These are phyloP conservation scores for Aegilops speltoides DNA, from an alignment of 176 grass and related monocot species.

Conservation along the genomic window DNA sequence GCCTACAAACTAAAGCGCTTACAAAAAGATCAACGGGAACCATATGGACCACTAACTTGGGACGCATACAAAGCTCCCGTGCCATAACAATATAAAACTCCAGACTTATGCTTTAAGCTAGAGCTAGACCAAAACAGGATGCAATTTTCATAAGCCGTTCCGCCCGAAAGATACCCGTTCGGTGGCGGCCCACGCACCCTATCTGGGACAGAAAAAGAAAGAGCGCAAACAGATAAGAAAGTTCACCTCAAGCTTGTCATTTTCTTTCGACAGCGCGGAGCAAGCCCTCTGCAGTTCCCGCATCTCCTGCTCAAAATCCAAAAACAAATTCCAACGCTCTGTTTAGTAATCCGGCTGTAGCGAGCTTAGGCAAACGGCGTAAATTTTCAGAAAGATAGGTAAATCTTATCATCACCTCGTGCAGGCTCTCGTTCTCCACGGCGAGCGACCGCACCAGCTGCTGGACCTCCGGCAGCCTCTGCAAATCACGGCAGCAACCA, in stretches of 20 bases:
- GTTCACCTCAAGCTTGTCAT: slow-evolving; percentile 55
- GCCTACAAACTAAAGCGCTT: slow-evolving; percentile 34
- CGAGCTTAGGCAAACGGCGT: neutral
- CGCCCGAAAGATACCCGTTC: slow-evolving; percentile 13
- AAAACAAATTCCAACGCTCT: neutral
- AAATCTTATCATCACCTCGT: slow-evolving; percentile 28
- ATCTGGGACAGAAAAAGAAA: slow-evolving; percentile 22
- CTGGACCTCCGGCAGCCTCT: slow-evolving; percentile 66
- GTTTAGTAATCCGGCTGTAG: neutral
- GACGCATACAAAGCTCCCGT: slow-evolving; percentile 6
- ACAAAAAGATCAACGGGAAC: slow-evolving; percentile 19
- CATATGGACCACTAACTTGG: slow-evolving; percentile 26
- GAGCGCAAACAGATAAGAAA: neutral
- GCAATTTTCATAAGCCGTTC: slow-evolving; percentile 29
- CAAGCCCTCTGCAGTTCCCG: slow-evolving; percentile 46
- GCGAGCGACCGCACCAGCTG: slow-evolving; percentile 47
- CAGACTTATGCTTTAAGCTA: slow-evolving; percentile 41
- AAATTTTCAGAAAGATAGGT: neutral
- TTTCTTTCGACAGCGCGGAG: slow-evolving; percentile 40
- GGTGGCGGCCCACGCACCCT: slow-evolving; percentile 25
- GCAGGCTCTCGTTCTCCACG: slow-evolving; percentile 46
- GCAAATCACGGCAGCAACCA: slow-evolving; percentile 13
- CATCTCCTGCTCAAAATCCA: slow-evolving; percentile 47
- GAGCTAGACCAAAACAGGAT: slow-evolving; percentile 18
- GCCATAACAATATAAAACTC: slow-evolving; percentile 30